A percentile compares a stretch with the other conserved stretches of the same genome.
Conservation (phyloP, 164 flowering plant genomes). For the Houttuynia cordata region DNA sequence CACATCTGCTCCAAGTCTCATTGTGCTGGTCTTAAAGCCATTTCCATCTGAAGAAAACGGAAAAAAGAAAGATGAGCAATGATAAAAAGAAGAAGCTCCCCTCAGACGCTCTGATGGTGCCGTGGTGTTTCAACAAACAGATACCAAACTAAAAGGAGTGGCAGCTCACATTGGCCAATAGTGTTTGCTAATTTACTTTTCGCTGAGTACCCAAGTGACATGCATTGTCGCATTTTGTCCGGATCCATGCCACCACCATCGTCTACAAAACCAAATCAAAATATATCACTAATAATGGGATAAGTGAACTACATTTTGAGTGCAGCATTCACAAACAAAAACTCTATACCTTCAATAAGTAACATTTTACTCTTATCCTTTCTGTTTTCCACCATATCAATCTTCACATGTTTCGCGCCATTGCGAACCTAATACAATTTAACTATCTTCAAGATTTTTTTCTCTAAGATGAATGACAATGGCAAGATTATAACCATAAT, state of each 20-base stretch:
- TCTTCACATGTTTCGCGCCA: slow-evolving; percentile 73
- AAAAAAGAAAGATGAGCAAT: background rate
- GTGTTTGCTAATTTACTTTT: slow-evolving; percentile 86
- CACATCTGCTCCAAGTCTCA: slow-evolving; percentile 99
- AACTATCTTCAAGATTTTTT: no score
- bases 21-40: slow-evolving; percentile 96
- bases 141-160: background rate
- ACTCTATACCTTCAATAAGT: slow-evolving; percentile 67
- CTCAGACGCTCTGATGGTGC: background rate
- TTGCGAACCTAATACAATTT: slow-evolving; percentile 33
- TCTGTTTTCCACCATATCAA: slow-evolving; percentile 55
- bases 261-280: slow-evolving; percentile 11
- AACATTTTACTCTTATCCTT: slow-evolving; percentile 70
- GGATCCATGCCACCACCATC: slow-evolving; percentile 94
- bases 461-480: slow-evolving; percentile 14
- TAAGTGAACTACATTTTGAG: background rate
- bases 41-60: slow-evolving; percentile 59
- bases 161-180: slow-evolving; percentile 79
- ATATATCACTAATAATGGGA: background rate
- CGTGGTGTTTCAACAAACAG: background rate
- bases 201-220: slow-evolving; percentile 91
- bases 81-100: background rate
- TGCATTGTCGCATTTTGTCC: slow-evolving; percentile 87
- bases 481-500: background rate
- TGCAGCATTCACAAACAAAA: background rate